A percentile compares a stretch with the other conserved stretches of the same genome.
Conservation (phyloP, 1,284 basidiomycete genomes). For the Grifola frondosa region DNA sequence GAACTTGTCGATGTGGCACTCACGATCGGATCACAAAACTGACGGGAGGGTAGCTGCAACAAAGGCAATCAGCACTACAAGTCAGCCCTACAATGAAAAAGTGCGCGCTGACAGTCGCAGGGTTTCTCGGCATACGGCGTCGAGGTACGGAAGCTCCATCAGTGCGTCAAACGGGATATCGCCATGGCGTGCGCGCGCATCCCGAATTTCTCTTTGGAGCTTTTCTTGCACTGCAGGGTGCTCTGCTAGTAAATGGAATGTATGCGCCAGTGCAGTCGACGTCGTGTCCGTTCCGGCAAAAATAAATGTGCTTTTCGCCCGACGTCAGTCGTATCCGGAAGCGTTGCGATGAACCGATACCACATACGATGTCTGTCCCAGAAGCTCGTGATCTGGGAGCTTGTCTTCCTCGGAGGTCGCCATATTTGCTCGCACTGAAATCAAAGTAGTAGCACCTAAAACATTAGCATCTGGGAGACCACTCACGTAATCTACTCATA, state of each 20-base stretch:
- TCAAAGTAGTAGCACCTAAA: not conserved
- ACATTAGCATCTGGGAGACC: too few species aligned
- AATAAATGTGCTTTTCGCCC: conserved; percentile 20
- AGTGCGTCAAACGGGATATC: conserved; percentile 13
- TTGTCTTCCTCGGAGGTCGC: conserved; percentile 22
- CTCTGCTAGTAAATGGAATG: conserved; percentile 10
- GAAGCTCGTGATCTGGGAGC: conserved; percentile 26
- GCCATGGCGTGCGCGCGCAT: conserved; percentile 4
- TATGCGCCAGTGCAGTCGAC: conserved; percentile 9
- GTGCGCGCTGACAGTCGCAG: conserved; percentile 1
- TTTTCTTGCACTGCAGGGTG: conserved; percentile 10
- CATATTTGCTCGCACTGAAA: conserved; percentile 28
- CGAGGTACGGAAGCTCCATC: conserved; percentile 10
- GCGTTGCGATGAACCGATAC: not conserved
- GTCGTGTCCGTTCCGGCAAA: conserved; percentile 15
- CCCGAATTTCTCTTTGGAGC: conserved; percentile 6
- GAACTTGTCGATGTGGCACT: conserved; percentile 8
- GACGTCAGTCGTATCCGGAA: conserved; percentile 15
- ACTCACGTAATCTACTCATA: conserved; percentile 28
- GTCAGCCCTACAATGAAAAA: not conserved
- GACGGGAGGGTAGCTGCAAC: conserved; percentile 1
- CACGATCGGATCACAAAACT: not conserved
- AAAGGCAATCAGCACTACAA: too few species aligned
- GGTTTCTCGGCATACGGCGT: conserved; percentile 10
- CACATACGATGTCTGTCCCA: conserved; percentile 33